Conservation (phyloP, 1,139 yeast genomes). For the Protomyces arabidopsidicola region DNA sequence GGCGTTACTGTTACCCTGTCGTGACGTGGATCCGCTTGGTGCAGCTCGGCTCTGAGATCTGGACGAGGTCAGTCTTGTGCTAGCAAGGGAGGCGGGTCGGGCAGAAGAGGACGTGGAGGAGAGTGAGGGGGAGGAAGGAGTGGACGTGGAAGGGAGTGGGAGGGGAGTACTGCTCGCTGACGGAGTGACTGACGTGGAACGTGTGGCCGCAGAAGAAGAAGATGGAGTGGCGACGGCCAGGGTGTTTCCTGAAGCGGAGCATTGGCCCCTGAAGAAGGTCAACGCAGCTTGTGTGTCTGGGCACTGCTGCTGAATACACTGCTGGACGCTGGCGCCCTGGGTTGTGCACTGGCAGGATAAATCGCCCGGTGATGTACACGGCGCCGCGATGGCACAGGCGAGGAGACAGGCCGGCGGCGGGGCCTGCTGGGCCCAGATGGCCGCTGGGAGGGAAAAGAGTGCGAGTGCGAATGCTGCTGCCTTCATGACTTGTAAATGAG, state of each 20-base stretch:
- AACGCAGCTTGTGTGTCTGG: background rate
- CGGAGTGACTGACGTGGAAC: conserved; percentile 69
- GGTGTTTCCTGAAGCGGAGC: background rate
- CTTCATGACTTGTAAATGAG: no score
- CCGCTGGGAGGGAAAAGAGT: background rate
- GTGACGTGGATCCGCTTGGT: conserved; percentile 62
- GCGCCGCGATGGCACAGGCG: background rate
- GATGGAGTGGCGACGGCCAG: conserved; percentile 44
- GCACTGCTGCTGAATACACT: background rate
- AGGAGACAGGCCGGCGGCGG: background rate
- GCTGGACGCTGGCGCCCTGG: background rate
- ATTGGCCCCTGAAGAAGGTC: background rate
- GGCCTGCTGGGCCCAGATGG: background rate
- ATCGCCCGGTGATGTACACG: background rate
- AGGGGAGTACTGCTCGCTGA: conserved; percentile 56
- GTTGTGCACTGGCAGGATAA: background rate
- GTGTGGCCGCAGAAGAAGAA: conserved; percentile 69
- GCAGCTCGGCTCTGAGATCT: conserved; percentile 62
- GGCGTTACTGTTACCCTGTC: conserved; percentile 70
- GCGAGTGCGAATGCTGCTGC: background rate
- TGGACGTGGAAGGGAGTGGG: conserved; percentile 63
- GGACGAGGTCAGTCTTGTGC: conserved; percentile 71
- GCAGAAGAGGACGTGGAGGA: background rate
- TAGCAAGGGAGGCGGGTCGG: conserved; percentile 45
- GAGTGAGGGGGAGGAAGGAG: background rate